Evolutionary conservation across 345 rosid genomes (phyloP).

Genomic region (Conringia planisiliqua): DNA sequence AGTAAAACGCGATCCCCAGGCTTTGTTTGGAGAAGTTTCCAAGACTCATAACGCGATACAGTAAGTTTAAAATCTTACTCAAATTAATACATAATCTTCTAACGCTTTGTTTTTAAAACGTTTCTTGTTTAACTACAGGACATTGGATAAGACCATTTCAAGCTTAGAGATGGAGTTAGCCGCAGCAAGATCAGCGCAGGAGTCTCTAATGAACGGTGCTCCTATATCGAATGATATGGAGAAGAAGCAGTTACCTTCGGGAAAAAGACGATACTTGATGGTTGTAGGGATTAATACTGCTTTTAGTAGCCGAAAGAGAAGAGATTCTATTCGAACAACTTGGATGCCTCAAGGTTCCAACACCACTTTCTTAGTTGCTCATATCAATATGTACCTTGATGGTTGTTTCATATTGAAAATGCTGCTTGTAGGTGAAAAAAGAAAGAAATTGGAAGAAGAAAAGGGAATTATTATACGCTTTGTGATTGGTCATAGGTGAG

Average conservation of each 20-base stretch:
- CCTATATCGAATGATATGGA: conserved; percentile 59
- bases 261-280: conserved; percentile 69
- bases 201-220: conserved; percentile 62
- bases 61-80: conserved; percentile 42
- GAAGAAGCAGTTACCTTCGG: conserved; percentile 38
- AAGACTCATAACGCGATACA: conserved; percentile 81
- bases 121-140: conserved; percentile 43
- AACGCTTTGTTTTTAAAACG: background rate
- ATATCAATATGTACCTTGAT: background rate
- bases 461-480: conserved; percentile 62
- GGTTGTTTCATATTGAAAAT: background rate
- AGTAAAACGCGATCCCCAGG: conserved; percentile 61
- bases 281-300: conserved; percentile 93
- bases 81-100: background rate
- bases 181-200: conserved; percentile 87
- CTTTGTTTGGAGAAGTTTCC: conserved; percentile 57
- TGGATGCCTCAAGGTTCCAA: conserved; percentile 95
- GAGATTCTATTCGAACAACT: conserved; percentile 93
- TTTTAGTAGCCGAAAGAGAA: conserved; percentile 86
- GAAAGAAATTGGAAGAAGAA: conserved; percentile 56
- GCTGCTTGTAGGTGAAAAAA: conserved; percentile 57
- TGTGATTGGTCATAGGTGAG: conserved; percentile 80
- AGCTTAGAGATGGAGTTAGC: conserved; percentile 96
- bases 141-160: conserved; percentile 90
- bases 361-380: background rate